Evolutionary conservation across 495 filamentous ascomycete genomes (phyloP).

Genomic region (Xylaria telfairii): DNA sequence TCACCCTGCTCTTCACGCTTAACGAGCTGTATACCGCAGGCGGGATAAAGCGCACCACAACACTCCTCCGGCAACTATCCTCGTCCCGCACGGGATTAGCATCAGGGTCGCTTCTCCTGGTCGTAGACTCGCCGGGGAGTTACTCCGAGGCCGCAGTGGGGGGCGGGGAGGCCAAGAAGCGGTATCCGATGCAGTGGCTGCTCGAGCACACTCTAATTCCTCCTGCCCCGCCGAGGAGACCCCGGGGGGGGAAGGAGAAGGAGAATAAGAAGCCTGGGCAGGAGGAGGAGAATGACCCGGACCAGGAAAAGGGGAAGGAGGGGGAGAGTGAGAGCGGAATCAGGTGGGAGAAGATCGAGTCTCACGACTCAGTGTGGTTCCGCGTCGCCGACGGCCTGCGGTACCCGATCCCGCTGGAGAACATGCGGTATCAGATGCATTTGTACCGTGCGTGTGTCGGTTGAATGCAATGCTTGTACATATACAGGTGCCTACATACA

Average conservation of each 20-base stretch:
- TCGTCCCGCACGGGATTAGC: constrained; percentile 45
- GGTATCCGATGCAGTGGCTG: constrained; percentile 93
- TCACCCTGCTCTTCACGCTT: constrained; percentile 93
- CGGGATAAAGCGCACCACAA: constrained; percentile 75
- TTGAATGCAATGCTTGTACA: neutral
- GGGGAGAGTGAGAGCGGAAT: neutral
- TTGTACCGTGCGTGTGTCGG: constrained; percentile 58
- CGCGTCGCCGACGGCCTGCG: constrained; percentile 67
- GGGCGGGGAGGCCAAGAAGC: constrained; percentile 60
- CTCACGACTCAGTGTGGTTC: constrained; percentile 84
- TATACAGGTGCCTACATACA: neutral
- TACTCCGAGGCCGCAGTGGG: constrained; percentile 81
- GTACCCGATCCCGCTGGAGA: constrained; percentile 87
- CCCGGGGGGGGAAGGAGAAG: neutral
- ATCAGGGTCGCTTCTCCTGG: constrained; percentile 71
- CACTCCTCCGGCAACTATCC: constrained; percentile 71
- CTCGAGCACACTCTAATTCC: constrained; percentile 79
- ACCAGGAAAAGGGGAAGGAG: constrained; percentile 26
- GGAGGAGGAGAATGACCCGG: constrained; percentile 26
- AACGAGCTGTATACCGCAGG: constrained; percentile 87
- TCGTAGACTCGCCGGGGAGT: constrained; percentile 90
- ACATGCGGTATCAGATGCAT: constrained; percentile 94
- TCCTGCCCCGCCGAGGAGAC: neutral
- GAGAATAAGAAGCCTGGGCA: neutral
- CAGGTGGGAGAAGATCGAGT: constrained; percentile 73